Evolutionary conservation across 495 filamentous ascomycete genomes (phyloP).

Genomic region (Beverwykella pulmonaria): DNA sequence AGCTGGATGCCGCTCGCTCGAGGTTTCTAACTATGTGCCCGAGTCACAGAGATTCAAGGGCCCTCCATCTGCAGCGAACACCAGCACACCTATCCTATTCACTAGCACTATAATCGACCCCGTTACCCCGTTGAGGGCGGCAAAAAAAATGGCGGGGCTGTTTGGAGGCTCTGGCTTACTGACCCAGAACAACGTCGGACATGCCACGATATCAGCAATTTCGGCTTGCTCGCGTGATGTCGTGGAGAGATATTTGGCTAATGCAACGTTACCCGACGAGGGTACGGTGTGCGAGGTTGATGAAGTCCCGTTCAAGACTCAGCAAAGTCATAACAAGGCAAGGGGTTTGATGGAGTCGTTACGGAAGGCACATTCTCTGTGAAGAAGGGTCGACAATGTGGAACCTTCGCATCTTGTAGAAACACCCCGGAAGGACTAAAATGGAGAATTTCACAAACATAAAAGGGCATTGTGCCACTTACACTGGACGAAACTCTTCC

Average conservation of each 20-base stretch:
- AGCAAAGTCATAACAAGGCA: no score
- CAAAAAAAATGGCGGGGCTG: slow-evolving; percentile 53
- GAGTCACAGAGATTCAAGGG: slow-evolving; percentile 57
- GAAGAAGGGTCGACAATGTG: no score
- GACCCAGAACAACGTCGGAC: slow-evolving; percentile 56
- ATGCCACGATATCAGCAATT: slow-evolving; percentile 28
- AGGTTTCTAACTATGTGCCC: slow-evolving; percentile 52
- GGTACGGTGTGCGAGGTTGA: slow-evolving; percentile 32
- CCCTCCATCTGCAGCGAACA: slow-evolving; percentile 52
- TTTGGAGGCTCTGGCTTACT: slow-evolving; percentile 58
- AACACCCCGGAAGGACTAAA: no score
- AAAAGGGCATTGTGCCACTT: no score
- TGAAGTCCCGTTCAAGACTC: slow-evolving; percentile 6
- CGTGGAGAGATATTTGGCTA: slow-evolving; percentile 40
- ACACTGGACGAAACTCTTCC: no score
- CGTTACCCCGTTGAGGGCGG: slow-evolving; percentile 55
- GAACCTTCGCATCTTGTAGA: no score
- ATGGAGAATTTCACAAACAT: no score
- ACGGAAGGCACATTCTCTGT: no score
- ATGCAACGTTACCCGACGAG: slow-evolving; percentile 36
- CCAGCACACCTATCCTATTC: slow-evolving; percentile 54
- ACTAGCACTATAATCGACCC: slow-evolving; percentile 60
- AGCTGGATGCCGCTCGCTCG: slow-evolving; percentile 42
- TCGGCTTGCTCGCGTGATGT: slow-evolving; percentile 34
- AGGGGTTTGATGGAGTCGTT: no score